Evolutionary conservation across 129 eudicot species (phyloP).

Genomic region (Apium graveolens): DNA sequence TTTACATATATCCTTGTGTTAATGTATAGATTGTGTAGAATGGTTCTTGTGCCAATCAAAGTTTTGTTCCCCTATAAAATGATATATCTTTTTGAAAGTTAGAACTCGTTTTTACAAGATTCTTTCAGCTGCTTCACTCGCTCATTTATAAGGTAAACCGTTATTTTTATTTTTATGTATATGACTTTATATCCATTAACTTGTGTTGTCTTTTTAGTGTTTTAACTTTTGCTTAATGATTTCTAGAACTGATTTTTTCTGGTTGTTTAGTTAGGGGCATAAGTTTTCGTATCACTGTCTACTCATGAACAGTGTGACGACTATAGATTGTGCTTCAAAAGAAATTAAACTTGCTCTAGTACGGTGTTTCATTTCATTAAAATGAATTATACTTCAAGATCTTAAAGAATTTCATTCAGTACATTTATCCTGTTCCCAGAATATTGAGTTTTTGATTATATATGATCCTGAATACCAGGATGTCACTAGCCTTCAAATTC

Average conservation of each 20-base stretch:
- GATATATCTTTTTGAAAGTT: not conserved
- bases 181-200: not conserved
- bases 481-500: not conserved
- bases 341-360: not conserved
- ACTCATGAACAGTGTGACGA: not conserved
- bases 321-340: not conserved
- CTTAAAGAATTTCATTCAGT: not conserved
- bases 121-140: not conserved
- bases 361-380: not conserved
- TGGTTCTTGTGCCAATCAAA: not conserved
- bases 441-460: not conserved
- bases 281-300: not conserved
- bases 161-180: not conserved
- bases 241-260: not conserved
- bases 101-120: not conserved
- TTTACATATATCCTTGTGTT: not conserved
- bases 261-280: not conserved
- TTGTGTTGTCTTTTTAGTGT: not conserved
- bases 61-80: not conserved
- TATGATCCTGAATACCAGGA: not conserved
- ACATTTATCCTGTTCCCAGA: not conserved
- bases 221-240: not conserved
- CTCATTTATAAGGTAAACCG: no score
- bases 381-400: not conserved
- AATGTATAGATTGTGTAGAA: not conserved